Percentiles rank a stretch among this genome's conserved stretches.
These are phyloP conservation scores for Corymbia citriodora DNA, from an alignment of 441 rosid species.

Conservation along the genomic window DNA sequence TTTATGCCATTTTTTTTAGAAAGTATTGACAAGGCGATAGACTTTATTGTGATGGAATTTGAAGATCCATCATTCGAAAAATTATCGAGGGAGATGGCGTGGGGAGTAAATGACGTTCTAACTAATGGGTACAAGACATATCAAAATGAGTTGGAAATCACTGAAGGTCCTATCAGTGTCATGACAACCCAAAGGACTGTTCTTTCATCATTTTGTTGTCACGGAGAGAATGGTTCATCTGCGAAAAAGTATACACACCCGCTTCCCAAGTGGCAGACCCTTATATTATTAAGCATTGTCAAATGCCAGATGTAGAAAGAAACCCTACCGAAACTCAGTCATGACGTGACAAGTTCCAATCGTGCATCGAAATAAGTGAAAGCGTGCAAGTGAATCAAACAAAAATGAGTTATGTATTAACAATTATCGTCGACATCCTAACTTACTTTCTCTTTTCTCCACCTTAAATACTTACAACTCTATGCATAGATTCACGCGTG, in stretches of 20 bases:
- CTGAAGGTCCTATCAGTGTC: neutral
- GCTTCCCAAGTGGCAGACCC: neutral
- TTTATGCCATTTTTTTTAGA: too few relatives aligned
- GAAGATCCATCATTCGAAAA: too few relatives aligned
- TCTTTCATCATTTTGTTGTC: neutral
- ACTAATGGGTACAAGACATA: too few relatives aligned
- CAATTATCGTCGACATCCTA: rapidly evolving
- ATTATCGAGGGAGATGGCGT: neutral
- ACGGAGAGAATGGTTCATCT: neutral
- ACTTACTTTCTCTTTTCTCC: neutral
- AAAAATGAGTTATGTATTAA: neutral
- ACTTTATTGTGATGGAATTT: neutral
- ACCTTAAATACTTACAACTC: neutral
- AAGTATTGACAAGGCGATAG: too few relatives aligned
- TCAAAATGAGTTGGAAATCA: neutral
- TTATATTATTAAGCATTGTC: neutral
- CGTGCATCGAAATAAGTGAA: neutral
- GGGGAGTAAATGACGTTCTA: neutral
- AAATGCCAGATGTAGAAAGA: neutral
- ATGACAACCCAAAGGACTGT: neutral
- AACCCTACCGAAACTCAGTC: neutral
- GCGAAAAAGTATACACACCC: neutral
- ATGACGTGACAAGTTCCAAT: neutral
- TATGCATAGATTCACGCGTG: neutral
- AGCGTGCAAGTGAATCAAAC: neutral